Conservation (phyloP, 768 basidiomycete genomes). For the Pulveroboletus sp. region DNA sequence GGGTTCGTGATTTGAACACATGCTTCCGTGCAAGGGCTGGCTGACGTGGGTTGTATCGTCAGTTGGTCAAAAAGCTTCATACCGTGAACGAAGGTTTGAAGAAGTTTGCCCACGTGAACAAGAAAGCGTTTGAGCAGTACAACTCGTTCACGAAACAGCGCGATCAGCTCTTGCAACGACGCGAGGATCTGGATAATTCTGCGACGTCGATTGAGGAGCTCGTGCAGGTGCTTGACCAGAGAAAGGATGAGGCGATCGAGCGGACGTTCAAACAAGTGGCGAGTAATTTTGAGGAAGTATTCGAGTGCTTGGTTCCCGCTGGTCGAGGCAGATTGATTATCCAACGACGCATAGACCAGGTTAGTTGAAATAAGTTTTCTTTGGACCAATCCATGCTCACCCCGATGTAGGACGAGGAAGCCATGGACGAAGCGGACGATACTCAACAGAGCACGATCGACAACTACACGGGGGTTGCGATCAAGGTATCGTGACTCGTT, state of each 20-base stretch:
- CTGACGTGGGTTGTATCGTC: constrained; percentile 8
- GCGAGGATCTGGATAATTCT: constrained; percentile 88
- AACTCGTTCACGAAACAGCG: constrained; percentile 97
- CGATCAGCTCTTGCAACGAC: constrained; percentile 79
- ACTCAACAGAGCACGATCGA: constrained; percentile 75
- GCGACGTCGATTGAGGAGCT: constrained; percentile 88
- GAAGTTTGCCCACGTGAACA: constrained; percentile 98
- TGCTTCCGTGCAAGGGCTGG: neutral
- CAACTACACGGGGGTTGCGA: constrained; percentile 95
- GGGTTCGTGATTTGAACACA: constrained; percentile 45
- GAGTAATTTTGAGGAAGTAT: constrained; percentile 94
- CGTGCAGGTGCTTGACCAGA: constrained; percentile 88
- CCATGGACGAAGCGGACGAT: constrained; percentile 68
- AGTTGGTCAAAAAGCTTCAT: constrained; percentile 95
- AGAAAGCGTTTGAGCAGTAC: constrained; percentile 99
- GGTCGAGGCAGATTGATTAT: constrained; percentile 91
- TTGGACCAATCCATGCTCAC: neutral
- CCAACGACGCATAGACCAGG: constrained; percentile 85
- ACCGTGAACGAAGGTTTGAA: constrained; percentile 88
- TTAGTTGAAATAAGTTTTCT: constrained; percentile 14
- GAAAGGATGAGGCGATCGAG: constrained; percentile 98
- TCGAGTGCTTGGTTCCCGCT: constrained; percentile 92
- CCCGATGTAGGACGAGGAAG: constrained; percentile 51
- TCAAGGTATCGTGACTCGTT: constrained; percentile 54
- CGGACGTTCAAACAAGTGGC: constrained; percentile 98